Evolutionary conservation across 352 stramenopile genomes (phyloP), one percentile per base, ranked within the genome.

Genomic region (Globisporangium takayamanum): DNA sequence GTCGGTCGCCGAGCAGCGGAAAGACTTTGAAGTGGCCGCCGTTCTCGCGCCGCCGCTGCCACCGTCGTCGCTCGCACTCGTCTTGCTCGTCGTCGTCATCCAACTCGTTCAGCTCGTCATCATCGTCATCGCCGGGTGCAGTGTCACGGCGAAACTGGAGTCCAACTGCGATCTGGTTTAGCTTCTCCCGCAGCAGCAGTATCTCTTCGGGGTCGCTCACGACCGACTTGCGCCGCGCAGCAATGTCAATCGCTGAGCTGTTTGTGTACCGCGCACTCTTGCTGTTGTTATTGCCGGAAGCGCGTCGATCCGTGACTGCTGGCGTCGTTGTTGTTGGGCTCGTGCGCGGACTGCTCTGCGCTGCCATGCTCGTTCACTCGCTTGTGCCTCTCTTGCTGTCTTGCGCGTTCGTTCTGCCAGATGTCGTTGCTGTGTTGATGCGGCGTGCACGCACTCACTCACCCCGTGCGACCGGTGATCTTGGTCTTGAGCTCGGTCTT

Each of bases 131-230:
- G 28, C 63, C 59, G 11, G 60, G 18, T 26, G 63, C 44, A 20
- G 59, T 59, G 5, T 63, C 58, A 8, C 39, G 15, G 11, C 57
- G 46, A 45, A 59, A 60, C 11, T 48, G 37, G 37, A 64, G 51
- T 15, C 60, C 68, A 15, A 90, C 76, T 2, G 80, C 80, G 67
- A 90, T 90, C 50, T 74, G 70, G 41, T 73, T 87, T 59, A 90
- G 80, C 69, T 90, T 90, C 60, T 90, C 80, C 3, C 80, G 70
- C 46, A 90, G 59, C 55, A 90, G 60, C n/a, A 75, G 50, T 66
- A 89, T 76, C 61, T 89, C 80, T 51, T 89, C 73, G 18, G 72
- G 75, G 47, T 79, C 74, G 53, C 64, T 80, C n/a, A 84, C 72
- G 15, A 84, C 64, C 45, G 74, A 84, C 60, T 84, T 84, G 57